Conservation (phyloP, 192 early-diverging fungal species). For the Geranomyces michiganensis region DNA sequence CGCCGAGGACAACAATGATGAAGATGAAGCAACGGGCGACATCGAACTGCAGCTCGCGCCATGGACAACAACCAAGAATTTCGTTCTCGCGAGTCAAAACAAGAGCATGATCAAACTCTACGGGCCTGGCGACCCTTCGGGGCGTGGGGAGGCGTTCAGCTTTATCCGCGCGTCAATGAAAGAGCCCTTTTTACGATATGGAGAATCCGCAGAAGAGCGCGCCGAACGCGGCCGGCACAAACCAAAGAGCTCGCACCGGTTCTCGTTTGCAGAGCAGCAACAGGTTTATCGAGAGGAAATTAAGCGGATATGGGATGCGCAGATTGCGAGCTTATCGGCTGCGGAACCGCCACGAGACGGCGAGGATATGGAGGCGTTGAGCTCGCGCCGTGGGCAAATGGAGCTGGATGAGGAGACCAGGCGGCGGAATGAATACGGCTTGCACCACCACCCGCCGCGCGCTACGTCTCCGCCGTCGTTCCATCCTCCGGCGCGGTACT, state of each 20-base stretch:
- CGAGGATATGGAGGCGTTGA: slow-evolving; percentile 41
- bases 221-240: slow-evolving; percentile 25
- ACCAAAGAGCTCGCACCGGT: slow-evolving; percentile 42
- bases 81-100: slow-evolving; percentile 86
- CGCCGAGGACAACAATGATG: slow-evolving; percentile 68
- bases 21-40: slow-evolving; percentile 69
- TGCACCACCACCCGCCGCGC: not conserved
- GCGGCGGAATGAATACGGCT: slow-evolving; percentile 30
- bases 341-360: slow-evolving; percentile 57
- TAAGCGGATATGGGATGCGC: slow-evolving; percentile 89
- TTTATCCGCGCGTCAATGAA: slow-evolving; percentile 97
- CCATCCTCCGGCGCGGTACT: not conserved
- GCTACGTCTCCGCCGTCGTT: slow-evolving; percentile 34
- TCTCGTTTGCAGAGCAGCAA: slow-evolving; percentile 85
- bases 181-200: slow-evolving; percentile 89
- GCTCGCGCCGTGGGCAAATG: slow-evolving; percentile 15
- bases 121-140: slow-evolving; percentile 97
- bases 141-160: slow-evolving; percentile 93
- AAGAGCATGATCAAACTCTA: slow-evolving; percentile 95
- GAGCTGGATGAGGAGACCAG: slow-evolving; percentile 44
- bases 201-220: slow-evolving; percentile 82
- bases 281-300: slow-evolving; percentile 94
- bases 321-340: slow-evolving; percentile 69
- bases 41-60: slow-evolving; percentile 94
- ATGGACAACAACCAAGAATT: slow-evolving; percentile 95